Base-by-base conservation (phyloP, 2,329 filamentous ascomycete species). In the Aspergillus fructus region DNA sequence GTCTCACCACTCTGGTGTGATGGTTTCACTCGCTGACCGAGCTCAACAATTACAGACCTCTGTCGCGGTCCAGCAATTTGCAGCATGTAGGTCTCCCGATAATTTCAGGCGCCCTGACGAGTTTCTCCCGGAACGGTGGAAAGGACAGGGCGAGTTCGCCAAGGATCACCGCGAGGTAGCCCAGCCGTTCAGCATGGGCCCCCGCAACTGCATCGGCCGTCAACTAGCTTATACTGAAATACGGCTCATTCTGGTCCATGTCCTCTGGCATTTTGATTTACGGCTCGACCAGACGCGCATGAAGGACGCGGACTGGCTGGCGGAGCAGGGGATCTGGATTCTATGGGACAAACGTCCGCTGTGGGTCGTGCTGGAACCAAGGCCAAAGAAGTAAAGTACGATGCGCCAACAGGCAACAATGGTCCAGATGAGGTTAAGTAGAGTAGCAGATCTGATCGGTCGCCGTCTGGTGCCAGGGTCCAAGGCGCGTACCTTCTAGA, bases 121-220 rank as follows among this genome's bases (percentile, higher is more conserved):
- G n/a, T 74, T 63, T 40, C 40, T 60, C 3, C 66, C 67, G 1
- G 64, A 72, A 27, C 62, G 71, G 12, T 72, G 70, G 47, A 15
- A 46, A 17, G 42, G 46, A 1, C 7, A 21, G 8, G 41, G 41
- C 51, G 71, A 58, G 51, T 57, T 61, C 21, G 46, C 47, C 4
- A 17, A 23, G 5, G 75, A 76, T 50, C 70, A 70, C 5, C 47
- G 17, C 6, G 53, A 53, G 2, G 57, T 30, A 13, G 21, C 53
- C 8, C 56, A 59, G 17, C 59, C 59, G 5, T 61, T 61, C 27
- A 49, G 45, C 12, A 15, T 52, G 2, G 59, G 59, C 3, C 59
- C 59, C 12, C 50, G 59, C 37, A 53, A 57, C 13, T 61, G 59
- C 11, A 56, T 45, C 41, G 56, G 59, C 1, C 48, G 43, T 19